These are phyloP conservation scores for Anthracocystis walkeri DNA, from an alignment of 1,284 basidiomycete genomes.

Conservation along the genomic window DNA sequence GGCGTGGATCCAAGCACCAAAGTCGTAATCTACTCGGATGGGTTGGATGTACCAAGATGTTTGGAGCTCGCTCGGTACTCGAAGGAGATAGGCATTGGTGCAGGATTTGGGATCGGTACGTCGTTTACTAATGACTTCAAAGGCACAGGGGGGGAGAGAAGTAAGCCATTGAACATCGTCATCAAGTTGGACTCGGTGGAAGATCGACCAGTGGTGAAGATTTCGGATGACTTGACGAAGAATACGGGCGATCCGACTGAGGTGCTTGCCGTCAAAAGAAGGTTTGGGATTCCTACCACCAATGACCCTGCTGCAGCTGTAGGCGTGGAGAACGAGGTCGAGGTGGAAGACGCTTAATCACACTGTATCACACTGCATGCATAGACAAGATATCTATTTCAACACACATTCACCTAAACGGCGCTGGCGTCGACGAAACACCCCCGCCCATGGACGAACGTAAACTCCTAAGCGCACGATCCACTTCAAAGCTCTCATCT, in stretches of 20 bases:
- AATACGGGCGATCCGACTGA: constrained; percentile 65
- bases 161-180: constrained; percentile 66
- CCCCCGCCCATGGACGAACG: constrained; percentile 20
- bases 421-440: constrained; percentile 24
- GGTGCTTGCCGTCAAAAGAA: constrained; percentile 44
- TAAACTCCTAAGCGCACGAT: constrained; percentile 32
- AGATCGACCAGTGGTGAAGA: constrained; percentile 63
- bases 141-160: constrained; percentile 8
- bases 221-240: constrained; percentile 68
- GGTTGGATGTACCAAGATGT: constrained; percentile 58
- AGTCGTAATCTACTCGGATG: constrained; percentile 66
- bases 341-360: constrained; percentile 36
- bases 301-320: no score
- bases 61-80: constrained; percentile 53
- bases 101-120: constrained; percentile 65
- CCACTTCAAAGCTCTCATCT: constrained; percentile 52
- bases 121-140: constrained; percentile 64
- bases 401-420: neutral
- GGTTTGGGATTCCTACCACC: constrained; percentile 38
- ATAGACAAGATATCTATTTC: neutral
- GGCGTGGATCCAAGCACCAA: constrained; percentile 63
- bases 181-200: constrained; percentile 65
- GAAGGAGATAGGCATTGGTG: constrained; percentile 60
- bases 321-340: constrained; percentile 6
- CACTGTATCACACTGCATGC: neutral